A percentile compares a stretch with the other conserved stretches of the same genome.
These are phyloP conservation scores for Amanita molliuscula DNA, from an alignment of 768 basidiomycete genomes.

Conservation along the genomic window DNA sequence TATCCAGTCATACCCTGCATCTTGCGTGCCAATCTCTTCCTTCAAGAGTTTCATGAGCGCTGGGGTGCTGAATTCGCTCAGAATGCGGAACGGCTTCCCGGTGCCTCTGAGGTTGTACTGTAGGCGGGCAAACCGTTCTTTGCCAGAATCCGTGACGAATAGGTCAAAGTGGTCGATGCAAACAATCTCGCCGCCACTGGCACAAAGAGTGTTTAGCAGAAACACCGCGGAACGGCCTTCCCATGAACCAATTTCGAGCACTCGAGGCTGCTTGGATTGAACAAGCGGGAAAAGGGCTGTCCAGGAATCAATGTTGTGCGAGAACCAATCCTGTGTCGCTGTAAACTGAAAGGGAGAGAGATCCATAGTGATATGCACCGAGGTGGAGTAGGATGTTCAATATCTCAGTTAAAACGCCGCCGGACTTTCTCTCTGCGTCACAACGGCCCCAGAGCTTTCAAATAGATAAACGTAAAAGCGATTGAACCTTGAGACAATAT, in stretches of 20 bases:
- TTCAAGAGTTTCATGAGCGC: slow-evolving; percentile 34
- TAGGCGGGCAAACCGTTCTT: slow-evolving; percentile 31
- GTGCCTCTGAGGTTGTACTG: slow-evolving; percentile 37
- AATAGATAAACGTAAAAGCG: too few relatives aligned
- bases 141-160: slow-evolving; percentile 34
- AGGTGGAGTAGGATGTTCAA: not conserved
- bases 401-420: not conserved
- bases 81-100: slow-evolving; percentile 32
- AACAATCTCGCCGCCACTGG: slow-evolving; percentile 30
- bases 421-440: not conserved
- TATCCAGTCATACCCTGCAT: slow-evolving; percentile 45
- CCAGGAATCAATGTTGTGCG: slow-evolving; percentile 33
- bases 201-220: slow-evolving; percentile 37
- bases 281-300: slow-evolving; percentile 28
- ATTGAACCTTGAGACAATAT: too few relatives aligned
- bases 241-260: slow-evolving; percentile 51
- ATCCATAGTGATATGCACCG: not conserved
- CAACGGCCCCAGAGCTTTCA: too few relatives aligned
- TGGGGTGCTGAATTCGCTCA: slow-evolving; percentile 43
- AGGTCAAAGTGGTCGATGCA: slow-evolving; percentile 56
- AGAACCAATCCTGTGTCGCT: slow-evolving; percentile 48
- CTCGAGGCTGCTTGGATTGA: slow-evolving; percentile 27
- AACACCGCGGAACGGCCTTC: slow-evolving; percentile 56
- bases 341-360: slow-evolving; percentile 30
- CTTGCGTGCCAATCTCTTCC: slow-evolving; percentile 27